Evolutionary conservation across 1,284 basidiomycete genomes (phyloP).

Genomic region (Coniferiporia weirii): DNA sequence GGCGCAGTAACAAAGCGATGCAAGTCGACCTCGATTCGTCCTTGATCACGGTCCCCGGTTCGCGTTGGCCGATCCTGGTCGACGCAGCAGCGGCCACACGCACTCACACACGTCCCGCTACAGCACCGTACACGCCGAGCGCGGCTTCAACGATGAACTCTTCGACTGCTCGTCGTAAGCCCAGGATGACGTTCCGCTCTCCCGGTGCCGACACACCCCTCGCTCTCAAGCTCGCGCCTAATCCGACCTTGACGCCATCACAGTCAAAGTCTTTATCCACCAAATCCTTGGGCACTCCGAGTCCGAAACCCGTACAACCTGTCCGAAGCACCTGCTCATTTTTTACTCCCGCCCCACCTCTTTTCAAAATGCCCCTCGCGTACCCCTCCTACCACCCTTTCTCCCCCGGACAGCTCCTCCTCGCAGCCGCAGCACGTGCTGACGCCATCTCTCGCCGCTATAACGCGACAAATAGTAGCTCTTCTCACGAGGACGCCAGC

Average conservation of each 20-base stretch:
- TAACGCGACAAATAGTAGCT: conserved; percentile 30
- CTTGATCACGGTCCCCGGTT: conserved; percentile 25
- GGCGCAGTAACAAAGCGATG: conserved; percentile 1
- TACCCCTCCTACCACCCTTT: conserved; percentile 68
- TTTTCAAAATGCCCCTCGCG: conserved; percentile 34
- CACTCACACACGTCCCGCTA: conserved; percentile 1
- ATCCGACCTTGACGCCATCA: conserved; percentile 6
- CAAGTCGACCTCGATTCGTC: conserved; percentile 22
- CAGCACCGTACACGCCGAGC: conserved; percentile 5
- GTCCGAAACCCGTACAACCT: conserved; percentile 3
- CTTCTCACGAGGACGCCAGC: conserved; percentile 26
- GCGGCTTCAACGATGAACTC: neutral
- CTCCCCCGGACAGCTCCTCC: conserved; percentile 45
- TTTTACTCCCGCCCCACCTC: conserved; percentile 19
- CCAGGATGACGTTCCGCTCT: conserved; percentile 29
- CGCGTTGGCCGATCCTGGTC: conserved; percentile 27
- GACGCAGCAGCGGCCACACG: conserved; percentile 16
- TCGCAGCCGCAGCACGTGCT: conserved; percentile 55
- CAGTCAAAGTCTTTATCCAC: neutral
- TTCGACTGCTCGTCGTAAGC: conserved; percentile 29
- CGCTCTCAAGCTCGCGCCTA: conserved; percentile 22
- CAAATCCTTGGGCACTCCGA: conserved; percentile 9
- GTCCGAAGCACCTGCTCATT: conserved; percentile 11
- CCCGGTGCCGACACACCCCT: conserved; percentile 23
- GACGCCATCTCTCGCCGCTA: conserved; percentile 55